Evolutionary conservation across 106 monocot species (phyloP).

Genomic region (Dendrobium chrysotoxum): DNA sequence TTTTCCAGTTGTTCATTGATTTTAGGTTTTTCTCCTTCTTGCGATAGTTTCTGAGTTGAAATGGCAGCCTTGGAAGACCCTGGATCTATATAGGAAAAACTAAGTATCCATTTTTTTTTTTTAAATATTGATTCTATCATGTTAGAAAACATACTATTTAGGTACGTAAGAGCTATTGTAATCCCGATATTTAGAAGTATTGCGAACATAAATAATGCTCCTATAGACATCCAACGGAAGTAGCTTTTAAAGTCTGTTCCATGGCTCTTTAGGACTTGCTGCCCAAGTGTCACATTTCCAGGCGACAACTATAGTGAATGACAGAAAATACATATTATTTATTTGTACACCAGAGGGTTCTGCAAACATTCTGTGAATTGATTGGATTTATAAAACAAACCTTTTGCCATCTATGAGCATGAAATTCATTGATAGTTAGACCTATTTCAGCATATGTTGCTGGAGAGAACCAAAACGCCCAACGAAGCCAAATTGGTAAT

Average conservation of each 20-base stretch:
- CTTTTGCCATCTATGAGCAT: constrained; percentile 22
- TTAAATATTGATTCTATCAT: not conserved
- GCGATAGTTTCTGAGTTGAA: not conserved
- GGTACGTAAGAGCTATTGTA: constrained; percentile 26
- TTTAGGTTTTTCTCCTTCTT: not conserved
- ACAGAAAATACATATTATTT: too few relatives aligned
- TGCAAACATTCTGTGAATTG: too few relatives aligned
- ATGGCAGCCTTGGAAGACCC: constrained; percentile 26
- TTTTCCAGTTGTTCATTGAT: not conserved
- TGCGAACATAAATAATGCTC: constrained; percentile 21
- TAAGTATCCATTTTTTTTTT: too few relatives aligned
- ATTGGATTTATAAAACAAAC: not conserved
- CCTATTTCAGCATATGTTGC: constrained; percentile 16
- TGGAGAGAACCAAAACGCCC: constrained; percentile 18
- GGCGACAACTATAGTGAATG: constrained; percentile 12
- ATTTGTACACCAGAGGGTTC: too few relatives aligned
- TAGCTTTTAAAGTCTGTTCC: constrained; percentile 22
- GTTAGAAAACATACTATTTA: constrained; percentile 12
- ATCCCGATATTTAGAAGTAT: constrained; percentile 32
- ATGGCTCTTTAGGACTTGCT: constrained; percentile 20
- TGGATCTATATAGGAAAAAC: constrained; percentile 12
- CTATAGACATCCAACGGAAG: constrained; percentile 44
- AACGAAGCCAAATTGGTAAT: constrained; percentile 11
- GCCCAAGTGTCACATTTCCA: constrained; percentile 24
- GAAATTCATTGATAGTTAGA: constrained; percentile 12